Conservation (phyloP, 1,284 basidiomycete species). For the Rhodofomes roseus region DNA sequence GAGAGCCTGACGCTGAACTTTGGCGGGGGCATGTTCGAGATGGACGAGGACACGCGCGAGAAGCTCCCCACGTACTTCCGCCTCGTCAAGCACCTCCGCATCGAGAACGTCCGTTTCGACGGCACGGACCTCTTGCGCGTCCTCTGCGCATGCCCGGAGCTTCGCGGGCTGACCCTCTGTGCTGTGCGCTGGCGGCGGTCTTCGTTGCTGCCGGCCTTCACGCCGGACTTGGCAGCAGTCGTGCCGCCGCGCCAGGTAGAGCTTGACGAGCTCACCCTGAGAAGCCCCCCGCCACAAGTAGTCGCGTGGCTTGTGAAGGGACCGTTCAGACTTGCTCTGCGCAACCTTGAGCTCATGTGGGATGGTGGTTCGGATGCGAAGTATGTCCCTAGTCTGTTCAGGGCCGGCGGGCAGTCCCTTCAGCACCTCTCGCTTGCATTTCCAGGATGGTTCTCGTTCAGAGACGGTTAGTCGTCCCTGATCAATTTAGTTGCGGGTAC, state of each 20-base stretch:
- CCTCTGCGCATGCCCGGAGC: conserved; percentile 5
- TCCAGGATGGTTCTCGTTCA: conserved; percentile 4
- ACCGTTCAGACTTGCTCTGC: conserved; percentile 2
- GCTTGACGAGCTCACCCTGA: conserved; percentile 4
- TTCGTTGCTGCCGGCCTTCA: background rate
- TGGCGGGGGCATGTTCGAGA: conserved; percentile 4
- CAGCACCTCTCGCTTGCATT: conserved; percentile 1
- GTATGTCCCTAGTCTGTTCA: background rate
- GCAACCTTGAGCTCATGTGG: conserved; percentile 1
- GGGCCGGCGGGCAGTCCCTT: background rate
- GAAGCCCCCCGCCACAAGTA: conserved; percentile 1
- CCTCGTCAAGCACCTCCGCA: conserved; percentile 2
- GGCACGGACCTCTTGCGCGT: conserved; percentile 4
- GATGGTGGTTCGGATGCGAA: conserved; percentile 1
- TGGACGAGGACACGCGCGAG: conserved; percentile 6
- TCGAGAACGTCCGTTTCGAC: conserved; percentile 7
- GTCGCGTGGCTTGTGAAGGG: conserved; percentile 4
- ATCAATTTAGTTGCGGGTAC: background rate
- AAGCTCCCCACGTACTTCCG: conserved; percentile 6
- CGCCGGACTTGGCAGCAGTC: conserved; percentile 1
- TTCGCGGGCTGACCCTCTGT: background rate
- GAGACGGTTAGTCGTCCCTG: background rate
- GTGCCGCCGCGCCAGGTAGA: background rate
- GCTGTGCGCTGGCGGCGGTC: conserved; percentile 4
- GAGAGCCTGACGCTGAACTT: conserved; percentile 5